Conservation (phyloP, 202 grass and related monocot genomes). For the Brachypodium distachyon region DNA sequence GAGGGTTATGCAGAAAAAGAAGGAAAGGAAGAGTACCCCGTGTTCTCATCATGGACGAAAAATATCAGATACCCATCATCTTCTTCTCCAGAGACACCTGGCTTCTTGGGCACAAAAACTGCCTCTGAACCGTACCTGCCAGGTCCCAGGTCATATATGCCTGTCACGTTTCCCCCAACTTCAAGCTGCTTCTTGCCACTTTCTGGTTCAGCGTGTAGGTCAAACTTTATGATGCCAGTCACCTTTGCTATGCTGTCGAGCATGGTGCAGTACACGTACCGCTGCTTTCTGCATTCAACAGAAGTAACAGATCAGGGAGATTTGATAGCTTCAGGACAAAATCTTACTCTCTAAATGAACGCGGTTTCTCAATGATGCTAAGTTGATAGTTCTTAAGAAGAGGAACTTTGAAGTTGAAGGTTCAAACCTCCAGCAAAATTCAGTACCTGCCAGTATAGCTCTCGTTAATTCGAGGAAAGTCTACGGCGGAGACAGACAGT, state of each 20-base stretch:
- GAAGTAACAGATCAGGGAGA: not conserved
- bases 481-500: constrained; percentile 66
- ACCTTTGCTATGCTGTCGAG: constrained; percentile 65
- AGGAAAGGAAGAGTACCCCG: too few species aligned
- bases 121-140: constrained; percentile 78
- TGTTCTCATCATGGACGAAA: constrained; percentile 83
- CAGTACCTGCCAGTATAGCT: constrained; percentile 77
- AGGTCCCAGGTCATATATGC: constrained; percentile 62
- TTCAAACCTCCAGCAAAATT: not conserved
- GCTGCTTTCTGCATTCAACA: constrained; percentile 58
- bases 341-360: not conserved
- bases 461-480: constrained; percentile 90
- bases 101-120: constrained; percentile 65
- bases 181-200: constrained; percentile 55
- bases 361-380: not conserved
- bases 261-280: constrained; percentile 61
- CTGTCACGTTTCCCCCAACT: constrained; percentile 61
- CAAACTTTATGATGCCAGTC: constrained; percentile 78
- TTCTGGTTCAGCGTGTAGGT: constrained; percentile 48
- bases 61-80: constrained; percentile 78
- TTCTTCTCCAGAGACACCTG: constrained; percentile 59
- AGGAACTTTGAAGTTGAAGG: not conserved
- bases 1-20: not conserved
- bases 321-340: not conserved
- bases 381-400: not conserved